Evolutionary conservation across 208 protist species (phyloP), one percentile per base, ranked within the genome.

Genomic region (Acanthamoeba castellanii): DNA sequence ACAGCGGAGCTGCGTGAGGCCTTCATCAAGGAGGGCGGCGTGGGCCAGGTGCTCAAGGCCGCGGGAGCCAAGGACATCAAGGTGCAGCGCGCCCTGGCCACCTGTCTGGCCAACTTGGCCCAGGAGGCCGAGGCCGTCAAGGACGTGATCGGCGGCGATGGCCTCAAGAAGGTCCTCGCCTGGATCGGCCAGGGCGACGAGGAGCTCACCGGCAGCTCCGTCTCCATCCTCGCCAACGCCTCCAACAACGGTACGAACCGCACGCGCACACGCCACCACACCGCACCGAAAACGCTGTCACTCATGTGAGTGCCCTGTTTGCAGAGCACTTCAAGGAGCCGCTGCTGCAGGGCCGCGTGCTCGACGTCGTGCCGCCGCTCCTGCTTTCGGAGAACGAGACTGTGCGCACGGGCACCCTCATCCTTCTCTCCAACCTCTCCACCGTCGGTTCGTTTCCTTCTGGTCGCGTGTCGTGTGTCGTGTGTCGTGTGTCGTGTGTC

Each of bases 181-280:
- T 92, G 85, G 85, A 72, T 92, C 32, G 27, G 32, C 11, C 85
- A 92, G 85, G 59, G 59, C 85, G 85, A 92, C 59, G 59, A 66
- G n/a, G 59, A 92, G 59, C 85, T 92, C 37, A 74, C 85, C 47
- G 85, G 85, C 50, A 92, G 85, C 42, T 9, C 85, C 64, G 66
- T 92, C 85, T 92, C 85, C 85, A 92, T 92, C 59, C 85, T 92
- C 37, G 85, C 85, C 59, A 92, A 92, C 47, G 85, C 85, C 42
- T 92, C 85, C 61, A 92, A 92, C 59, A 92, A 92, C 85, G 85
- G 84, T 91, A 85, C 20, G 34, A 42, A 72, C 50, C 4, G 18
- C 66, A 74, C 32, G 16, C 76, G 42, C n/a, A 27, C 27, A 6
- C 50, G 3, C 34, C 25, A 87, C 20, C 18, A 11, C 74, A 84